Evolutionary conservation across 345 rosid genomes (phyloP).

Genomic region (Balakata baccata): DNA sequence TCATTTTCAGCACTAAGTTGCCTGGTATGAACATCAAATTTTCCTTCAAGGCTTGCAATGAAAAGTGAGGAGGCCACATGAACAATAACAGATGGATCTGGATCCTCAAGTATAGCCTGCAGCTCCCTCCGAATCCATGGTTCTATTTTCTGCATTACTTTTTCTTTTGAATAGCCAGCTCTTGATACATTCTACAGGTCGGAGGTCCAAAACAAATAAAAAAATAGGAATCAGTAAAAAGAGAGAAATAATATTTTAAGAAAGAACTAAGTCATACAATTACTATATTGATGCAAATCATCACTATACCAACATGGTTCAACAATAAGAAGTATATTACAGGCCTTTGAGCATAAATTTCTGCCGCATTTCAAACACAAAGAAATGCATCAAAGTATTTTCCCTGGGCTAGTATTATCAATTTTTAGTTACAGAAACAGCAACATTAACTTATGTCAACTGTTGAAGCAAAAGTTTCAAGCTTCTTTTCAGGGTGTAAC

Average conservation of each 20-base stretch:
- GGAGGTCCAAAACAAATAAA: slow-evolving; percentile 2
- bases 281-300: background rate
- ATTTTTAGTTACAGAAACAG: too few relatives aligned
- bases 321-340: background rate
- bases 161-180: slow-evolving; percentile 36
- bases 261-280: background rate
- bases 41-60: slow-evolving; percentile 44
- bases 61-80: slow-evolving; percentile 58
- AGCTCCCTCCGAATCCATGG: slow-evolving; percentile 84
- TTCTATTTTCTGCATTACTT: slow-evolving; percentile 39
- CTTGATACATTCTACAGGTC: slow-evolving; percentile 26
- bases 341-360: background rate
- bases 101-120: slow-evolving; percentile 59
- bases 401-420: background rate
- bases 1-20: slow-evolving; percentile 24
- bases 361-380: background rate
- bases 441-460: too few relatives aligned
- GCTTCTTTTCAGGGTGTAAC: too few relatives aligned
- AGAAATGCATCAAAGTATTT: background rate
- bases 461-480: too few relatives aligned
- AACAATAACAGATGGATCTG: slow-evolving; percentile 64
- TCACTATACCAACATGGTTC: background rate
- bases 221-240: background rate
- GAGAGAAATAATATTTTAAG: too few relatives aligned
- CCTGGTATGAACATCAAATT: slow-evolving; percentile 17